Percentiles rank a stretch among this genome's conserved stretches.
These are phyloP conservation scores for Metahyphopichia silvanorum DNA, from an alignment of 805 yeast genomes.

Conservation along the genomic window DNA sequence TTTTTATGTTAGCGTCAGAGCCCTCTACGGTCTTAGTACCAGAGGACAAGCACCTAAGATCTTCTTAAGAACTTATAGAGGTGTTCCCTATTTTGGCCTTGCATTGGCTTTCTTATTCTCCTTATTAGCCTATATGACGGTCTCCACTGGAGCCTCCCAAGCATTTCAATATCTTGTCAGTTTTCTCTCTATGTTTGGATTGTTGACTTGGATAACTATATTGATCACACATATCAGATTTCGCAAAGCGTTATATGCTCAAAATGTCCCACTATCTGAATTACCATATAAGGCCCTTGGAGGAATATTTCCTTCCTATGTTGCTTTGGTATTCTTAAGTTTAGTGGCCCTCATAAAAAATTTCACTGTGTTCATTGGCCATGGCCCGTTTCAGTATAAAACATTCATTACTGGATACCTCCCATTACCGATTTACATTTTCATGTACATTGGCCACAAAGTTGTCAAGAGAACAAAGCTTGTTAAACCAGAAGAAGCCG, in stretches of 20 bases:
- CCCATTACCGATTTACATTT: constrained; percentile 66
- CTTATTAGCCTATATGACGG: constrained; percentile 68
- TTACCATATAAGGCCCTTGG: too few relatives aligned
- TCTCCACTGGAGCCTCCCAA: constrained; percentile 31
- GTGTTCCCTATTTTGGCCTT: constrained; percentile 46
- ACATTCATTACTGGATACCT: constrained; percentile 76
- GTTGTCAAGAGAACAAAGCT: constrained; percentile 47
- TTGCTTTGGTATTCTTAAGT: constrained; percentile 52
- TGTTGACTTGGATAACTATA: constrained; percentile 38
- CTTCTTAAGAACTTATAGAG: constrained; percentile 38
- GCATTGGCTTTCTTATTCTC: constrained; percentile 51
- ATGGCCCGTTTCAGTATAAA: constrained; percentile 54
- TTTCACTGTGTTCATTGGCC: constrained; percentile 67
- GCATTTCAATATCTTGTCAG: constrained; percentile 39
- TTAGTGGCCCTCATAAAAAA: constrained; percentile 63
- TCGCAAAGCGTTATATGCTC: constrained; percentile 30
- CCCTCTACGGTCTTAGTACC: constrained; percentile 37
- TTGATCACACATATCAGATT: constrained; percentile 33
- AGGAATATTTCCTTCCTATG: constrained; percentile 62
- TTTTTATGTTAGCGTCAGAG: constrained; percentile 40
- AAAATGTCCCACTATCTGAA: constrained; percentile 47
- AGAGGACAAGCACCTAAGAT: constrained; percentile 38
- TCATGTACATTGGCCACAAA: constrained; percentile 60
- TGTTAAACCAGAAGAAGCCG: constrained; percentile 55
- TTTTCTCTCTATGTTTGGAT: constrained; percentile 36